Percentiles rank a stretch among this genome's conserved stretches.
phyloP scores from a whole-genome alignment of 176 grass and related monocot species.

The Cenchrus fungigraminus region DNA sequence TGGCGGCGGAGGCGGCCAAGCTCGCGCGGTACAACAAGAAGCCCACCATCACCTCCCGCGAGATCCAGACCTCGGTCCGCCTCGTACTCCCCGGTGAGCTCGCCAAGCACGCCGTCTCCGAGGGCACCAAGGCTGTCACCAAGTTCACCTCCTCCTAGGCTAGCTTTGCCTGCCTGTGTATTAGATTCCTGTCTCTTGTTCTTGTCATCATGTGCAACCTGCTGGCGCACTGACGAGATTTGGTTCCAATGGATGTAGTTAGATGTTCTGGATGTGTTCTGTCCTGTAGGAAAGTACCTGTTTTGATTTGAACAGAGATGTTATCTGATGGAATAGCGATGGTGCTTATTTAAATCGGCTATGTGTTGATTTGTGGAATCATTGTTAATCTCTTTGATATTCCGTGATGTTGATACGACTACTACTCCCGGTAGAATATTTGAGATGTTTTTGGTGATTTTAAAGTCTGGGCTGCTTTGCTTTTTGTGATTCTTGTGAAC shows the following conservation, averaged over 20 bases:
- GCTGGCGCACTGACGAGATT: neutral
- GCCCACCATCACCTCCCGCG: conserved; percentile 14
- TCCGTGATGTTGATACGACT: neutral
- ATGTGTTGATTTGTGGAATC: neutral
- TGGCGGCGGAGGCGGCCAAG: conserved; percentile 30
- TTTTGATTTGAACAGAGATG: neutral
- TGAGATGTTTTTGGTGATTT: neutral
- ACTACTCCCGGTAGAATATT: neutral
- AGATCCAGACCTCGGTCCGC: conserved; percentile 29
- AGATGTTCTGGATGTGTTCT: neutral
- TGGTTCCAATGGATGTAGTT: neutral
- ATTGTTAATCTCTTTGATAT: neutral
- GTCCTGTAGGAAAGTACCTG: neutral
- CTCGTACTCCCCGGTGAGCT: conserved; percentile 69
- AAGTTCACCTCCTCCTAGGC: conserved; percentile 59
- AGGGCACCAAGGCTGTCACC: conserved; percentile 72
- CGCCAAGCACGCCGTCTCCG: conserved; percentile 61
- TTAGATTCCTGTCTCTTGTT: neutral
- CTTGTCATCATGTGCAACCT: neutral
- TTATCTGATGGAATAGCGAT: neutral
- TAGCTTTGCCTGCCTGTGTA: neutral
- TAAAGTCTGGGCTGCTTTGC: too few relatives aligned
- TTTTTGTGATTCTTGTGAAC: too few relatives aligned
- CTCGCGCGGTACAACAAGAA: conserved; percentile 29
- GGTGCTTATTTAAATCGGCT: neutral